Conservation (phyloP, 192 early-diverging fungal species). For the Podila minutissima region DNA sequence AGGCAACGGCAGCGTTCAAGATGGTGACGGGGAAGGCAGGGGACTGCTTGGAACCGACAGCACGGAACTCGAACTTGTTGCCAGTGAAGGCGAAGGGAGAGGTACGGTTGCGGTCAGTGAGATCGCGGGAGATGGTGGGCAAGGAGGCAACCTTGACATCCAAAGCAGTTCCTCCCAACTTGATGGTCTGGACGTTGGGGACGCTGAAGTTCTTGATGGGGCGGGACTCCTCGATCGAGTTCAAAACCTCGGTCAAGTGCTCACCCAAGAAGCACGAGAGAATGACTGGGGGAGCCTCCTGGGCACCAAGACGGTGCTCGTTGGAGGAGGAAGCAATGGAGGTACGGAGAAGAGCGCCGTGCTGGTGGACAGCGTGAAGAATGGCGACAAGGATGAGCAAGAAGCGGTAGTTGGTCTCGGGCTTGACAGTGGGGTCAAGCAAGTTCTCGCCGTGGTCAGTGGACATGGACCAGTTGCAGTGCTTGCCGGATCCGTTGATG, state of each 20-base stretch:
- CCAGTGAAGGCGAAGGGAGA: constrained; percentile 99
- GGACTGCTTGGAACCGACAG: constrained; percentile 98
- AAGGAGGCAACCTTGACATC: constrained; percentile 95
- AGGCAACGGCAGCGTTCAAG: constrained; percentile 92
- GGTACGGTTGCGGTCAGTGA: constrained; percentile 99
- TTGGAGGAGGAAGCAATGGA: constrained; percentile 95
- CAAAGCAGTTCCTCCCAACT: constrained; percentile 93
- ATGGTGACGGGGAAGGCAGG: constrained; percentile 96
- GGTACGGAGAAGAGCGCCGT: constrained; percentile 91
- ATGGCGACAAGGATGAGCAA: constrained; percentile 93
- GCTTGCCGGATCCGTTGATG: constrained; percentile 98
- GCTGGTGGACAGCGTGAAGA: constrained; percentile 91
- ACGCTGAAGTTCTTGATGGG: constrained; percentile 88
- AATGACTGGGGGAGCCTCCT: constrained; percentile 98
- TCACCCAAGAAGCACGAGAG: constrained; percentile 98
- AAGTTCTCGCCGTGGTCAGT: constrained; percentile 98
- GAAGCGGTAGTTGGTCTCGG: constrained; percentile 99
- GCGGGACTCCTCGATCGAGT: constrained; percentile 91
- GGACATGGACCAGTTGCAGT: constrained; percentile 98
- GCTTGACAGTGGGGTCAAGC: constrained; percentile 93
- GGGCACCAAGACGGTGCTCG: constrained; percentile 98
- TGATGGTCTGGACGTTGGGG: constrained; percentile 91
- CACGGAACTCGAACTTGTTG: constrained; percentile 99
- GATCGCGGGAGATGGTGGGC: constrained; percentile 91
- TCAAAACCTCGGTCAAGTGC: constrained; percentile 94